Evolutionary conservation across 495 filamentous ascomycete genomes (phyloP).

Genomic region (Lichina pygmaea): DNA sequence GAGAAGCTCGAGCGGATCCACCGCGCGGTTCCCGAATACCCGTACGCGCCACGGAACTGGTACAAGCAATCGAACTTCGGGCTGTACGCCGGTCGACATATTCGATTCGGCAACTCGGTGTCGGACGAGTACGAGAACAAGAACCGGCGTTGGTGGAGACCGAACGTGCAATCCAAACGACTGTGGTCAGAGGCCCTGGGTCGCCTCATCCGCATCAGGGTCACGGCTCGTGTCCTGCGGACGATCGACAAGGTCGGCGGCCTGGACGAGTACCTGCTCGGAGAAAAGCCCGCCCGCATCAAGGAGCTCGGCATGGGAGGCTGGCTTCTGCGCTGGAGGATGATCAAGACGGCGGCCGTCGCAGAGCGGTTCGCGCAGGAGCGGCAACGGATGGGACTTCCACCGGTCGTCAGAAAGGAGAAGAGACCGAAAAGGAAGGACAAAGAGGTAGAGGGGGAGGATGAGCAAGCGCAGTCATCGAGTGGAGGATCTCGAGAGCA

Average conservation of each 20-base stretch:
- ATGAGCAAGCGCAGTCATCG: not conserved
- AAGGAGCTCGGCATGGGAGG: constrained; percentile 68
- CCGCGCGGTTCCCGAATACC: constrained; percentile 40
- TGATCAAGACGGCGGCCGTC: constrained; percentile 48
- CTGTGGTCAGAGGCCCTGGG: constrained; percentile 42
- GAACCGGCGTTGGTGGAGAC: constrained; percentile 62
- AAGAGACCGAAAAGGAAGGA: not conserved
- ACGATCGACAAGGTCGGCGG: constrained; percentile 75
- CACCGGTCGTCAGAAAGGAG: constrained; percentile 1
- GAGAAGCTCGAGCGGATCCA: not conserved
- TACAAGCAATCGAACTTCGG: constrained; percentile 79
- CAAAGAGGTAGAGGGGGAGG: not conserved
- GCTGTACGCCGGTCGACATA: constrained; percentile 50
- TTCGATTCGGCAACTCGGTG: constrained; percentile 83
- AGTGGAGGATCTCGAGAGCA: too few species aligned
- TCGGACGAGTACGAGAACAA: constrained; percentile 52
- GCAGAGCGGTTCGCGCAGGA: constrained; percentile 28
- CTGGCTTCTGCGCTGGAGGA: constrained; percentile 62
- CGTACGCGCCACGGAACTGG: constrained; percentile 45
- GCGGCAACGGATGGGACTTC: constrained; percentile 22
- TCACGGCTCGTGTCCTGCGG: constrained; percentile 51
- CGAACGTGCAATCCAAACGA: constrained; percentile 59
- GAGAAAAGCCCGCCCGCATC: constrained; percentile 40
- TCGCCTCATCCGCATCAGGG: constrained; percentile 36
- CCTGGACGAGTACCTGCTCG: constrained; percentile 71